Evolutionary conservation across 1,284 basidiomycete species (phyloP).

Genomic region (Xanthoconium separans): DNA sequence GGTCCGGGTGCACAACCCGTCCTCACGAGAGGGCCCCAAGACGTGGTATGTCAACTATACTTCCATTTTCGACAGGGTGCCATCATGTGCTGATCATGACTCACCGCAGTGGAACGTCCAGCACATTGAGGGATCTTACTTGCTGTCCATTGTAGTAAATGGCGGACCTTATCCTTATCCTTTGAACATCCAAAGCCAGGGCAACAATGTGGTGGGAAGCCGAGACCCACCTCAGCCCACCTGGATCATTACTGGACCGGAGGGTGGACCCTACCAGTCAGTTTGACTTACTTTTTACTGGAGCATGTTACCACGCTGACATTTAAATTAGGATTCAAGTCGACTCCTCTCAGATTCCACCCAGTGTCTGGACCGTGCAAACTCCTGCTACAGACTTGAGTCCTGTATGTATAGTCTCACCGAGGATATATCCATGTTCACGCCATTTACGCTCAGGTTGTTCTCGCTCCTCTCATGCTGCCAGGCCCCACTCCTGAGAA

Average conservation of each 20-base stretch:
- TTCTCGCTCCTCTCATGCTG: too few relatives aligned
- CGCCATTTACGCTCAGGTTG: too few relatives aligned
- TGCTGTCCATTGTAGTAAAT: too few relatives aligned
- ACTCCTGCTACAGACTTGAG: too few relatives aligned
- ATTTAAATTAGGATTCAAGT: neutral
- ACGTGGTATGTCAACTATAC: neutral
- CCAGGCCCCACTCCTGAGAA: too few relatives aligned
- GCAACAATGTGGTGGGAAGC: neutral
- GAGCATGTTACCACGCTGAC: neutral
- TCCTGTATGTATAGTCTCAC: too few relatives aligned
- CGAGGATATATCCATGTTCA: too few relatives aligned
- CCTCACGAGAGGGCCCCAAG: neutral
- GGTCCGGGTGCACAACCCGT: neutral
- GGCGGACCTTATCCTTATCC: neutral
- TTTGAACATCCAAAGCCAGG: neutral
- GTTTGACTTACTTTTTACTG: neutral
- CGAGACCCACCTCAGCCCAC: neutral
- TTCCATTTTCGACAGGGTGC: neutral
- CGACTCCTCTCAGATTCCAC: too few relatives aligned
- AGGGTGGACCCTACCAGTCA: neutral
- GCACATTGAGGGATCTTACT: too few relatives aligned
- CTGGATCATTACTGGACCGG: neutral
- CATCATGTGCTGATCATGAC: too few relatives aligned
- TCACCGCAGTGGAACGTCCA: too few relatives aligned
- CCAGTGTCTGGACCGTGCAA: too few relatives aligned